These are phyloP conservation scores for Diddensiella caesifluorescens DNA, from an alignment of 805 yeast species.

Conservation along the genomic window DNA sequence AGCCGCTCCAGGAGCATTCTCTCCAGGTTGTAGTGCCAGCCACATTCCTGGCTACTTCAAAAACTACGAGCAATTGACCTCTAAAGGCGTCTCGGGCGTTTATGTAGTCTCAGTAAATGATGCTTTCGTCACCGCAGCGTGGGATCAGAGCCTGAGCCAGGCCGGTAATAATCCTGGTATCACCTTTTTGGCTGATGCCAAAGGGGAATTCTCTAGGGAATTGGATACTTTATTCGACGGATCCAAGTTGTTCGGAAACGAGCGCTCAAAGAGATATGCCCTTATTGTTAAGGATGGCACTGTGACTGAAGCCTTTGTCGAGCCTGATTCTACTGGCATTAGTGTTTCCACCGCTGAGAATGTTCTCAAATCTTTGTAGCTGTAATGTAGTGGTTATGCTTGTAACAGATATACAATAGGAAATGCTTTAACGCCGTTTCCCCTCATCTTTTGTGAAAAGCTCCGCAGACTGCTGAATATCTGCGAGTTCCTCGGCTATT, in stretches of 20 bases:
- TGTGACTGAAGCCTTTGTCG: conserved; percentile 61
- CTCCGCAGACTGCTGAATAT: conserved; percentile 21
- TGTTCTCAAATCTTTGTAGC: conserved; percentile 22
- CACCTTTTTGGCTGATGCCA: conserved; percentile 72
- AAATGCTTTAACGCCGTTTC: not conserved
- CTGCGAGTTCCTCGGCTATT: conserved; percentile 21
- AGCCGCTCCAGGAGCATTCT: conserved; percentile 72
- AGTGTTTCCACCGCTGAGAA: conserved; percentile 32
- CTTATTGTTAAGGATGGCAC: conserved; percentile 69
- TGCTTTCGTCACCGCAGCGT: conserved; percentile 76
- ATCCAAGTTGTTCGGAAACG: conserved; percentile 65
- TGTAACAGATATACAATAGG: not conserved
- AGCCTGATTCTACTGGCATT: conserved; percentile 76
- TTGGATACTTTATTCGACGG: conserved; percentile 74
- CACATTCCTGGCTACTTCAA: conserved; percentile 73
- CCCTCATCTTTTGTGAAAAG: conserved; percentile 5
- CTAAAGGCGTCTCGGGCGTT: conserved; percentile 60
- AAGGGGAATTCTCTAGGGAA: conserved; percentile 61
- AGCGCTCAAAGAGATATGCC: conserved; percentile 71
- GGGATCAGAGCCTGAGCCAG: conserved; percentile 46
- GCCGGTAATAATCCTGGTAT: conserved; percentile 33
- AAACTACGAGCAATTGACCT: conserved; percentile 45
- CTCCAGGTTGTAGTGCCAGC: conserved; percentile 68
- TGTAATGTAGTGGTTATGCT: not conserved
- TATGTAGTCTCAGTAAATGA: conserved; percentile 79